phyloP scores from a whole-genome alignment of 768 basidiomycete species.

The Amanita brunnescens region DNA sequence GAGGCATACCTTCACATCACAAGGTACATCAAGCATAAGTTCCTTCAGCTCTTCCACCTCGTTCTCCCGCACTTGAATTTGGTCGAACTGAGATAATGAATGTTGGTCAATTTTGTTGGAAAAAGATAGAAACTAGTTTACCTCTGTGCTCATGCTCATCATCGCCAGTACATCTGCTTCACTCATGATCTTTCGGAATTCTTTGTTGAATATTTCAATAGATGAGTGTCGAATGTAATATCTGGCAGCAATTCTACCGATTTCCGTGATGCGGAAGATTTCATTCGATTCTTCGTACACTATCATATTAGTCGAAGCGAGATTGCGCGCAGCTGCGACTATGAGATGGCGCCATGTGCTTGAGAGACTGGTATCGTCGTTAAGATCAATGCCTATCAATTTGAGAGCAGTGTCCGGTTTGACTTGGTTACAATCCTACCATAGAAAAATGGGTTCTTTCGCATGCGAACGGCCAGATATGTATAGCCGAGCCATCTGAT shows the following conservation, averaged over 20 bases:
- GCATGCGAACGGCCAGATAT: conserved; percentile 93
- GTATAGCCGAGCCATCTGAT: conserved; percentile 96
- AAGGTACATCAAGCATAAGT: conserved; percentile 62
- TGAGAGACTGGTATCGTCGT: conserved; percentile 67
- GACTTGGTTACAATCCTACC: conserved; percentile 35
- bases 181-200: conserved; percentile 75
- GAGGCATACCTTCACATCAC: conserved; percentile 62
- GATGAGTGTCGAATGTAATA: conserved; percentile 88
- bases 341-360: conserved; percentile 64
- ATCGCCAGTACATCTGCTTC: conserved; percentile 88
- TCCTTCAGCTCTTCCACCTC: conserved; percentile 77
- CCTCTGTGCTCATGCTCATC: conserved; percentile 89
- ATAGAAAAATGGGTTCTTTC: conserved; percentile 81
- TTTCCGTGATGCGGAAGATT: conserved; percentile 68
- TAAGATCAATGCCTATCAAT: conserved; percentile 54
- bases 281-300: conserved; percentile 52
- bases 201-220: conserved; percentile 77
- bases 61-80: conserved; percentile 88
- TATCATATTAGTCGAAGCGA: conserved; percentile 76
- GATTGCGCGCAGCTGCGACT: conserved; percentile 50
- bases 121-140: conserved; percentile 20
- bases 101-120: background rate
- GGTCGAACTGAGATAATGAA: conserved; percentile 60
- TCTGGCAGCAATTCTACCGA: conserved; percentile 94
- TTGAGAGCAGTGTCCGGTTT: conserved; percentile 7